These are phyloP conservation scores for Dryadomyces sulphureus DNA, from an alignment of 2,329 filamentous ascomycete species.

Conservation along the genomic window DNA sequence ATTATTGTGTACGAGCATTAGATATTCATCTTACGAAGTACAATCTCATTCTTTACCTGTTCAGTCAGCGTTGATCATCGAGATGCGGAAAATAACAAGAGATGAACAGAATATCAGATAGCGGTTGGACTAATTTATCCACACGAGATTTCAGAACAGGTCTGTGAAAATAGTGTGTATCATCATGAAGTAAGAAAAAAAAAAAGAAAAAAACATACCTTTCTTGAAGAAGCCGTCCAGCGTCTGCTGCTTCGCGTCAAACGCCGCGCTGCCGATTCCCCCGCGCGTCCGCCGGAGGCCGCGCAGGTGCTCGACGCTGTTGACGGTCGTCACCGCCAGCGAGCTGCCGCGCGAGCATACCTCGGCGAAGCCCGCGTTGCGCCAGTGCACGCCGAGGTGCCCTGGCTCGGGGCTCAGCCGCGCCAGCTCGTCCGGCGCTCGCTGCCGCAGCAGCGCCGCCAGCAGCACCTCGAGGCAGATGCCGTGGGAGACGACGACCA, in stretches of 20 bases:
- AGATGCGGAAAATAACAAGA: neutral
- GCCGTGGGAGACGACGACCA: conserved; percentile 70
- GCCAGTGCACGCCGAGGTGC: conserved; percentile 26
- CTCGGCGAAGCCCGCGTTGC: conserved; percentile 37
- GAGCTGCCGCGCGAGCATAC: too few species aligned
- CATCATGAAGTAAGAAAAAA: conserved; percentile 39
- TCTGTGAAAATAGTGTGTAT: conserved; percentile 58
- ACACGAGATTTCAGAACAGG: conserved; percentile 66
- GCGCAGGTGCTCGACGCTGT: conserved; percentile 55
- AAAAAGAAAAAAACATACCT: conserved; percentile 20
- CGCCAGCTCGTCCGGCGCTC: conserved; percentile 20
- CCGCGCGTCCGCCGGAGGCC: conserved; percentile 67
- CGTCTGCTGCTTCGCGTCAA: conserved; percentile 62
- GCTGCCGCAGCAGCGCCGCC: conserved; percentile 42
- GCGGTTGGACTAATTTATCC: conserved; percentile 68
- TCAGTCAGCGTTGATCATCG: neutral
- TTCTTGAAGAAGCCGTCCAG: conserved; percentile 58
- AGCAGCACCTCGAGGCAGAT: conserved; percentile 61
- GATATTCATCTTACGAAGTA: neutral
- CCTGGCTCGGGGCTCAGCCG: conserved; percentile 10
- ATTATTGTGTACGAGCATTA: neutral
- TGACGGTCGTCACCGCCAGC: conserved; percentile 29
- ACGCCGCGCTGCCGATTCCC: conserved; percentile 64
- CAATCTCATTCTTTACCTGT: neutral
- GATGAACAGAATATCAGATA: conserved; percentile 43